A percentile compares a stretch with the other conserved stretches of the same genome.
These are phyloP conservation scores for Dioscorea zingiberensis DNA, from an alignment of 106 monocot species.

Conservation along the genomic window DNA sequence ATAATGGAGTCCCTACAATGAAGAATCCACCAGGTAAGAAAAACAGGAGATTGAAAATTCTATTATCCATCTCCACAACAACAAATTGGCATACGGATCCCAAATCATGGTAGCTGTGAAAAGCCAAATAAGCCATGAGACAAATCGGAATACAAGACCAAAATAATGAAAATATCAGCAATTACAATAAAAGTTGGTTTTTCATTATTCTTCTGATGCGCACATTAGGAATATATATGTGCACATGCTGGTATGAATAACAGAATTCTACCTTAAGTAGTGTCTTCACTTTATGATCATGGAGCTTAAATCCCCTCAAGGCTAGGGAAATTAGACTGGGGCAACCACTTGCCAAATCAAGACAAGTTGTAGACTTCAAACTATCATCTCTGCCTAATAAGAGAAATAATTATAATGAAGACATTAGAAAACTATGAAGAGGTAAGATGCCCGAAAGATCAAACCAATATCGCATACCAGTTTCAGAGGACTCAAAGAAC, in stretches of 20 bases:
- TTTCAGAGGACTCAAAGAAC: conserved; percentile 42
- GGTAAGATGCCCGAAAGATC: background rate
- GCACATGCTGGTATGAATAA: too few relatives aligned
- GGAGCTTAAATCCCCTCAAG: conserved; percentile 49
- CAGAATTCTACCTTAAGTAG: conserved; percentile 40
- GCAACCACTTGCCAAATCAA: conserved; percentile 49
- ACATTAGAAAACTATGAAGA: background rate
- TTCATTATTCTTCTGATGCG: too few relatives aligned
- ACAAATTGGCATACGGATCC: too few relatives aligned
- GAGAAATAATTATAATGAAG: background rate
- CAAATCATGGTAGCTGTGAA: too few relatives aligned
- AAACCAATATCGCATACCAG: conserved; percentile 33
- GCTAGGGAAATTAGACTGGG: conserved; percentile 43
- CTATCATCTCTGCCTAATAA: conserved; percentile 62
- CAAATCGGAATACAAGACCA: too few relatives aligned
- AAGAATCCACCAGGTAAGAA: background rate
- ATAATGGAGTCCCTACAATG: conserved; percentile 35
- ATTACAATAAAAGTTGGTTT: too few relatives aligned
- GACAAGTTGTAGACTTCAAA: conserved; percentile 44
- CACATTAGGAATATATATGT: too few relatives aligned
- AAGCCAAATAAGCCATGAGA: too few relatives aligned
- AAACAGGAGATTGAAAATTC: background rate
- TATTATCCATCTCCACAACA: background rate
- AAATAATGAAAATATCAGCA: too few relatives aligned
- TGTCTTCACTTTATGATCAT: conserved; percentile 39